Evolutionary conservation across 345 rosid species (phyloP).

Genomic region (Arabidopsis arenosa): DNA sequence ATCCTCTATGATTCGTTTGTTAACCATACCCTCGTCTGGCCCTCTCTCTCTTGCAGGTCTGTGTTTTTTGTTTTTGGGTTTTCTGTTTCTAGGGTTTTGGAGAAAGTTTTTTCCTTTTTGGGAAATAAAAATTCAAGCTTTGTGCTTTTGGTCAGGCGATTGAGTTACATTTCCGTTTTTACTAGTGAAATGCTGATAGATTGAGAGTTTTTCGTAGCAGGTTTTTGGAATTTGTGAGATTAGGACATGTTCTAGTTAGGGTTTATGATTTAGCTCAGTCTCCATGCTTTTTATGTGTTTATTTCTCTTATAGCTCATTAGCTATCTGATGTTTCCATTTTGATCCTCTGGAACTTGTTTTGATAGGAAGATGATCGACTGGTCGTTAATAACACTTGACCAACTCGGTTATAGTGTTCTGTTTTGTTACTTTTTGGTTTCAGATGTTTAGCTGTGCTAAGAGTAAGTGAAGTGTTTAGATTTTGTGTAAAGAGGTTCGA

Average conservation of each 20-base stretch:
- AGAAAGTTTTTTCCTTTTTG: background rate
- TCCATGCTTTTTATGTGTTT: background rate
- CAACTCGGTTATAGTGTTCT: conserved; percentile 6
- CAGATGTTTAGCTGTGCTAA: background rate
- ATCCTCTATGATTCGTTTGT: conserved; percentile 92
- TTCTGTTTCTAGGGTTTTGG: conserved; percentile 36
- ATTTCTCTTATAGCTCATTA: background rate
- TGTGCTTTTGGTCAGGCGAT: conserved; percentile 6
- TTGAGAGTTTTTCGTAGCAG: background rate
- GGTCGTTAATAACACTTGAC: conserved; percentile 3
- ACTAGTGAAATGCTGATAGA: conserved; percentile 8
- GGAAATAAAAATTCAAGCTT: conserved; percentile 21
- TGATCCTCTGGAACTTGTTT: conserved; percentile 4
- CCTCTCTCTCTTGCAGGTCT: conserved; percentile 94
- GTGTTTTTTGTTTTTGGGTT: background rate
- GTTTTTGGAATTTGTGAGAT: background rate
- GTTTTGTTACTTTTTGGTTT: conserved; percentile 20
- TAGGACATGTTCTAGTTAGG: conserved; percentile 10
- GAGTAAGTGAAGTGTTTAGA: conserved; percentile 13
- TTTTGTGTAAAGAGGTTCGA: conserved; percentile 2
- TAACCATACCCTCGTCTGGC: conserved; percentile 93
- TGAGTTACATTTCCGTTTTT: background rate
- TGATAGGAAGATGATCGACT: background rate
- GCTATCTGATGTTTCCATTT: background rate
- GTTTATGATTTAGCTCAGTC: conserved; percentile 8